Percentiles rank a stretch among this genome's conserved stretches.
phyloP scores from a whole-genome alignment of 75 land plant species.

The Selaginella tamariscina region DNA sequence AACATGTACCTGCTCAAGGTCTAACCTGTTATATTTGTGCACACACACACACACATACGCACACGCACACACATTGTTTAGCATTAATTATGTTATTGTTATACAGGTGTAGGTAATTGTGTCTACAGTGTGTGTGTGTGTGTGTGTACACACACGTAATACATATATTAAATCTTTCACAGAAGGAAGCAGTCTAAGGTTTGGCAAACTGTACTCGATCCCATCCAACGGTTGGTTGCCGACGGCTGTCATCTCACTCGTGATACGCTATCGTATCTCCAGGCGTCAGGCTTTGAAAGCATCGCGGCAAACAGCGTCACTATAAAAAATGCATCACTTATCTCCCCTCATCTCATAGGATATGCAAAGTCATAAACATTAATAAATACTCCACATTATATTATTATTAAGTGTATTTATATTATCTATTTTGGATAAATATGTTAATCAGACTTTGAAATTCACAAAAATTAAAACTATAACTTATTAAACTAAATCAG shows the following conservation, averaged over 20 bases:
- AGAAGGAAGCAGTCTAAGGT: constrained; percentile 57
- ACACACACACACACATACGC: too few relatives aligned
- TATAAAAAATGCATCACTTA: constrained; percentile 22
- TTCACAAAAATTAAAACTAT: too few relatives aligned
- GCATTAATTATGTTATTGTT: too few relatives aligned
- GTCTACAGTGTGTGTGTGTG: too few relatives aligned
- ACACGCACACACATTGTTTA: too few relatives aligned
- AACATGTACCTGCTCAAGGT: constrained; percentile 89
- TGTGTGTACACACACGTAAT: too few relatives aligned
- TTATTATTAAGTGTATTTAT: too few relatives aligned
- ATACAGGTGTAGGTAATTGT: too few relatives aligned
- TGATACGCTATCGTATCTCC: constrained; percentile 40
- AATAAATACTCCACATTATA: too few relatives aligned
- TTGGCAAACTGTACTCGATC: constrained; percentile 58
- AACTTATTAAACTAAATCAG: too few relatives aligned
- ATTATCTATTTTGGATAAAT: too few relatives aligned
- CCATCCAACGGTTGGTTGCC: constrained; percentile 53
- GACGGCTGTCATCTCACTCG: constrained; percentile 87
- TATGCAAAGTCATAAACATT: constrained; percentile 23
- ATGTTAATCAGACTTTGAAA: too few relatives aligned
- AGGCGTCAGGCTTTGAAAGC: constrained; percentile 40
- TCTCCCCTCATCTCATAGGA: constrained; percentile 40
- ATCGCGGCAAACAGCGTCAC: constrained; percentile 23
- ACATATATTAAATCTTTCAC: constrained; percentile 17
- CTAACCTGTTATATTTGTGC: neutral